Evolutionary conservation across 106 monocot species (phyloP).

Genomic region (Vanilla planifolia): DNA sequence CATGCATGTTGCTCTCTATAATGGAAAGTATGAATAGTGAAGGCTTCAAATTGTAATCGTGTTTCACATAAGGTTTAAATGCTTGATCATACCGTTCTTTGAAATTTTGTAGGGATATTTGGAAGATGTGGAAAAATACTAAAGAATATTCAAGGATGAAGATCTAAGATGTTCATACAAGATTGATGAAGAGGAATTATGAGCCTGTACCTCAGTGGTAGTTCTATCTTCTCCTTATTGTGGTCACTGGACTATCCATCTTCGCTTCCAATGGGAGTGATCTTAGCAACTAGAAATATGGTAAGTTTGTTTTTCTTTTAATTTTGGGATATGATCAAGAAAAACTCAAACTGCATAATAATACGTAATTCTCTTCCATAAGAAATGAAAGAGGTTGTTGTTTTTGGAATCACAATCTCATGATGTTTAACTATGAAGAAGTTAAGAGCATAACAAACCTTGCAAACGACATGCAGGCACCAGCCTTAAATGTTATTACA

Average conservation of each 20-base stretch:
- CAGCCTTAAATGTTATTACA: slow-evolving; percentile 76
- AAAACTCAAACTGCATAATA: too few relatives aligned
- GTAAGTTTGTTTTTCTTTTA: slow-evolving; percentile 8
- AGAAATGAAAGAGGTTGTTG: too few relatives aligned
- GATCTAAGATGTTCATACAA: slow-evolving; percentile 15
- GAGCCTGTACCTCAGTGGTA: slow-evolving; percentile 81
- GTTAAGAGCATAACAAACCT: too few relatives aligned
- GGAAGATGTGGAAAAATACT: slow-evolving; percentile 16
- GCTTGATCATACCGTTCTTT: neutral
- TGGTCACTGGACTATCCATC: slow-evolving; percentile 39
- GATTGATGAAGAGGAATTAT: slow-evolving; percentile 78
- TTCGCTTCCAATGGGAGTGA: slow-evolving; percentile 78
- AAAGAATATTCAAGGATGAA: slow-evolving; percentile 9
- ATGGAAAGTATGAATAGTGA: slow-evolving; percentile 44
- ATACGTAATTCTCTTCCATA: too few relatives aligned
- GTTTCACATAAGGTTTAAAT: too few relatives aligned
- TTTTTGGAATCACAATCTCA: too few relatives aligned
- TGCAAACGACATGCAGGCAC: slow-evolving; percentile 24
- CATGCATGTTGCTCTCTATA: slow-evolving; percentile 61
- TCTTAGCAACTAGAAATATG: slow-evolving; percentile 78
- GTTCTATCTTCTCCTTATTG: slow-evolving; percentile 49
- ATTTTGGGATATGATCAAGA: too few relatives aligned
- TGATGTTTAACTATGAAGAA: too few relatives aligned
- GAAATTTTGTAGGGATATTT: slow-evolving; percentile 7
- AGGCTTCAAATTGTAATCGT: too few relatives aligned